phyloP scores from a whole-genome alignment of 2,329 filamentous ascomycete genomes.

The Colletotrichum sp. region DNA sequence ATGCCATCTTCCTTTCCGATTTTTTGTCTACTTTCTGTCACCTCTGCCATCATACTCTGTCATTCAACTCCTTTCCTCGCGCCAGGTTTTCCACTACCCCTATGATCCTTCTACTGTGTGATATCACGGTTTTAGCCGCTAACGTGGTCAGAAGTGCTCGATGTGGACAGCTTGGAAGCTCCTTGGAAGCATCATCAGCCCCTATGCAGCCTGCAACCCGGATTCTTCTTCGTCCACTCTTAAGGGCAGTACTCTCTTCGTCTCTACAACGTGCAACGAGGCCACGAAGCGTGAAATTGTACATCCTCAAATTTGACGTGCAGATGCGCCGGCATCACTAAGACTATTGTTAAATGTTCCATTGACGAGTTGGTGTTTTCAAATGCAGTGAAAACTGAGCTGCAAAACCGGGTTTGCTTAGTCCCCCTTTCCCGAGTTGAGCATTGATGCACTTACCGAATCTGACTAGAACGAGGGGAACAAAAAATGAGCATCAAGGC shows the following conservation, averaged over 20 bases:
- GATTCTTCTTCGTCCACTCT: background rate
- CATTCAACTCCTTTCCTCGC: background rate
- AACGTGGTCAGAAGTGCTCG: background rate
- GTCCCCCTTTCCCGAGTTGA: background rate
- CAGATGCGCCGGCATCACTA: background rate
- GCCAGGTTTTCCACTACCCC: rapidly evolving
- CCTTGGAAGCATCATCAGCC: background rate
- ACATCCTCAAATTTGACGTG: background rate
- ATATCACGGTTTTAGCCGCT: background rate
- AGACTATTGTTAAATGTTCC: background rate
- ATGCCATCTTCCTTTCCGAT: background rate
- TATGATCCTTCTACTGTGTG: background rate
- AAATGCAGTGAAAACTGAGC: background rate
- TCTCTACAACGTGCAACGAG: background rate
- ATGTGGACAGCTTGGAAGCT: background rate
- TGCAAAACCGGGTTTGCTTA: background rate
- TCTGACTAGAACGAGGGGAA: background rate
- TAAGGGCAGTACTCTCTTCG: background rate
- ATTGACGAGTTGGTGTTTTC: background rate
- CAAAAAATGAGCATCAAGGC: background rate
- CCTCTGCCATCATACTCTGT: background rate
- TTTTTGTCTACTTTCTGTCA: background rate
- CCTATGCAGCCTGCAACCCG: background rate
- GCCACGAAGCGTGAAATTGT: background rate
- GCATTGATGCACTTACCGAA: background rate